Evolutionary conservation across 1,284 basidiomycete species (phyloP).

Genomic region (Cryptococcus sp.): DNA sequence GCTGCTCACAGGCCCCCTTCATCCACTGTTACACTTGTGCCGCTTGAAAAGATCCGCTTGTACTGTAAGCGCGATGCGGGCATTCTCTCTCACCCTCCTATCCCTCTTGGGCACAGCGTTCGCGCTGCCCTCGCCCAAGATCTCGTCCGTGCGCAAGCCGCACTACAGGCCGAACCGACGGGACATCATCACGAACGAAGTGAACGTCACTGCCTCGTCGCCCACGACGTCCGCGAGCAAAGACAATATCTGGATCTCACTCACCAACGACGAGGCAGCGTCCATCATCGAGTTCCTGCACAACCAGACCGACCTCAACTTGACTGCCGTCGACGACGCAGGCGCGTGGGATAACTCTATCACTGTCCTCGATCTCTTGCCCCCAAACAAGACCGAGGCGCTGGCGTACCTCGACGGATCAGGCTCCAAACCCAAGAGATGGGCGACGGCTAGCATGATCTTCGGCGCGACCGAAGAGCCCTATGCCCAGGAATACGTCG

Average conservation of each 20-base stretch:
- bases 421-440: conserved; percentile 28
- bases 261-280: conserved; percentile 42
- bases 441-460: conserved; percentile 35
- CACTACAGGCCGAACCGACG: conserved; percentile 3
- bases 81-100: conserved; percentile 12
- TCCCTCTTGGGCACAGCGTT: conserved; percentile 9
- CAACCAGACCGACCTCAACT: conserved; percentile 34
- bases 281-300: conserved; percentile 35
- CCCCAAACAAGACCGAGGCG: conserved; percentile 43
- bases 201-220: conserved; percentile 17
- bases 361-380: conserved; percentile 33
- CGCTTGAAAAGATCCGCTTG: too few species aligned
- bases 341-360: conserved; percentile 45
- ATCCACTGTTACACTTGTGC: too few species aligned
- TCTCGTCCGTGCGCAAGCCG: conserved; percentile 13
- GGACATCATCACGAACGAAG: conserved; percentile 12
- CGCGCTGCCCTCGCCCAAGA: conserved; percentile 16
- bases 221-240: conserved; percentile 33
- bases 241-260: conserved; percentile 36
- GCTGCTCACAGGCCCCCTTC: too few species aligned
- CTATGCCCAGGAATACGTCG: conserved; percentile 41
- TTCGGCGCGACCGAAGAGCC: conserved; percentile 42
- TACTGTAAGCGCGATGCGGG: too few species aligned
- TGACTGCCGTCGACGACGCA: conserved; percentile 42
- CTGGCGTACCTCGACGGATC: conserved; percentile 31